Evolutionary conservation across 495 filamentous ascomycete genomes (phyloP).

Genomic region (Hyaloscypha bicolor): DNA sequence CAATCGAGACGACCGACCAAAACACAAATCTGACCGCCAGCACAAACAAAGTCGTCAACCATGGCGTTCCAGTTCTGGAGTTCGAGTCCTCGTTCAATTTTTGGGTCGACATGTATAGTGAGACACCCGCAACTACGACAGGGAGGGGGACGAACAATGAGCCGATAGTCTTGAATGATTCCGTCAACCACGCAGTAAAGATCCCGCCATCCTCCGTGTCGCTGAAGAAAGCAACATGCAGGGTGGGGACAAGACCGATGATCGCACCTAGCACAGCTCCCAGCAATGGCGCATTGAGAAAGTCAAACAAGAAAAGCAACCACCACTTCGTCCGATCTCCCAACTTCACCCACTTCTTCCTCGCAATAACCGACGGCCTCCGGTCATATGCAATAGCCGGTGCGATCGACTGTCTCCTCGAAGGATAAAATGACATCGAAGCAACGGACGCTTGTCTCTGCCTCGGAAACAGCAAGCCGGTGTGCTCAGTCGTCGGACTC

Average conservation of each 20-base stretch:
- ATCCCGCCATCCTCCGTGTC: constrained; percentile 64
- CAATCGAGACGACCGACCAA: constrained; percentile 64
- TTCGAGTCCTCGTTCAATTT: constrained; percentile 48
- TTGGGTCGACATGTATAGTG: constrained; percentile 56
- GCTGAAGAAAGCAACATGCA: constrained; percentile 71
- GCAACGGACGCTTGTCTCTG: not conserved
- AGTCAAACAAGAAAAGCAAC: constrained; percentile 50
- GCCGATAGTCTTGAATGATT: constrained; percentile 66
- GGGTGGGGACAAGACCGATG: constrained; percentile 61
- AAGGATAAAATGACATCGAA: constrained; percentile 24
- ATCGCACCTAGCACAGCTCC: constrained; percentile 63
- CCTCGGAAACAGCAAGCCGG: constrained; percentile 9
- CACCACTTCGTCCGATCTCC: constrained; percentile 39
- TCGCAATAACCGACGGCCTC: constrained; percentile 32
- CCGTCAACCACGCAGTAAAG: constrained; percentile 72
- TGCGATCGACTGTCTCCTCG: constrained; percentile 3
- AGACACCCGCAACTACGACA: constrained; percentile 72
- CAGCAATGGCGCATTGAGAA: constrained; percentile 68
- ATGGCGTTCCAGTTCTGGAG: constrained; percentile 49
- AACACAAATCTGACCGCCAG: constrained; percentile 64
- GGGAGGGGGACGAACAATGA: constrained; percentile 72
- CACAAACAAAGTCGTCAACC: constrained; percentile 53
- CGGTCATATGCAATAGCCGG: constrained; percentile 15
- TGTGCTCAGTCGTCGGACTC: constrained; percentile 16
- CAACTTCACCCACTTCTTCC: constrained; percentile 42